These are phyloP conservation scores for Stenocarpella maydis DNA, from an alignment of 2,329 filamentous ascomycete genomes.

Conservation along the genomic window DNA sequence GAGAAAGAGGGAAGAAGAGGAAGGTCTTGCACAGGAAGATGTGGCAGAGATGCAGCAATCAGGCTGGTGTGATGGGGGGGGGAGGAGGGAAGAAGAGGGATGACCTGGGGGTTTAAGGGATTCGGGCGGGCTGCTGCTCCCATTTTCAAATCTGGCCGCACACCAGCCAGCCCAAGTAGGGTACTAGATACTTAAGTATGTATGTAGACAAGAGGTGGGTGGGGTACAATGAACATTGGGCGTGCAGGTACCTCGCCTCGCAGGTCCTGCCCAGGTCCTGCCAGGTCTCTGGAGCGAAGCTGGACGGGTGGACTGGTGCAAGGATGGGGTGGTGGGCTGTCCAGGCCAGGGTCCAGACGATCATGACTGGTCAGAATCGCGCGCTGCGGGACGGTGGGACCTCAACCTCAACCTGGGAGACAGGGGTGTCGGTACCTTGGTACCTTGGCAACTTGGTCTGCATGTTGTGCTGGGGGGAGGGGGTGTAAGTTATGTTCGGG, in stretches of 20 bases:
- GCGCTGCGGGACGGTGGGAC: slow-evolving; percentile 33
- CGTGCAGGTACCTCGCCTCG: slow-evolving; percentile 32
- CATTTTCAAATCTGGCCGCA: slow-evolving; percentile 32
- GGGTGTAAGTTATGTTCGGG: not conserved
- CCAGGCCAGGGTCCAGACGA: slow-evolving; percentile 35
- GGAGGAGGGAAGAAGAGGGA: slow-evolving; percentile 47
- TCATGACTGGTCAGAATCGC: slow-evolving; percentile 32
- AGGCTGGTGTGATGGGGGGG: not conserved
- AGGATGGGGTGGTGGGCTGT: slow-evolving; percentile 31
- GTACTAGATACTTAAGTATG: too few relatives aligned
- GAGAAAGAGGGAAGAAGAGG: slow-evolving; percentile 48
- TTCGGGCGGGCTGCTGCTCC: slow-evolving; percentile 38
- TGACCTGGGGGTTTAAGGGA: slow-evolving; percentile 51
- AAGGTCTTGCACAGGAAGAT: slow-evolving; percentile 52
- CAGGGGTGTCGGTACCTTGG: slow-evolving; percentile 26
- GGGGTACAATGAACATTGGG: slow-evolving; percentile 31
- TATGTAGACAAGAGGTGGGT: too few relatives aligned
- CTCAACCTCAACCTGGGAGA: slow-evolving; percentile 33
- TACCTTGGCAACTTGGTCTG: not conserved
- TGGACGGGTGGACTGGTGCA: slow-evolving; percentile 32
- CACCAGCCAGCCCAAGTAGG: slow-evolving; percentile 20
- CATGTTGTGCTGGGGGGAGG: not conserved
- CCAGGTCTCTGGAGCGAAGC: slow-evolving; percentile 11
- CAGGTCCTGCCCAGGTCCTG: too few relatives aligned
- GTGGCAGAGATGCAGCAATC: slow-evolving; percentile 44